Percentiles rank a stretch among this genome's conserved stretches.
Conservation (phyloP, 2,329 filamentous ascomycete genomes). For the Botrytis tulipae region DNA sequence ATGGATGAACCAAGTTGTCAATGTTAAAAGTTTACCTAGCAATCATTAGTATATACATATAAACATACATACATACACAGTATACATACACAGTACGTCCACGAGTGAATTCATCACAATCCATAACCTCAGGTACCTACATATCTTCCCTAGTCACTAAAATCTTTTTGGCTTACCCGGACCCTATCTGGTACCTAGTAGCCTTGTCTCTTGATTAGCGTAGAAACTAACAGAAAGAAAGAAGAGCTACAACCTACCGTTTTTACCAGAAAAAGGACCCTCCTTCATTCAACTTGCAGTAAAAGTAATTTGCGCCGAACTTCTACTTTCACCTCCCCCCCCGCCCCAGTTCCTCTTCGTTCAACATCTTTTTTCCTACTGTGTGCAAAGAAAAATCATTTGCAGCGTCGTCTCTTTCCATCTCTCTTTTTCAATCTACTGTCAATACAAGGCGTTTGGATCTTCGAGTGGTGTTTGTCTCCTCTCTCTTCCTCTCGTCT, state of each 20-base stretch:
- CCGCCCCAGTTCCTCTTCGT: conserved; percentile 12
- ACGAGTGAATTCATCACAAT: not conserved
- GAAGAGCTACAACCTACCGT: not conserved
- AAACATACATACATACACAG: too few relatives aligned
- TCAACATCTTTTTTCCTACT: conserved; percentile 12
- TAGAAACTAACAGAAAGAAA: conserved; percentile 17
- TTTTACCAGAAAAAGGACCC: conserved; percentile 11
- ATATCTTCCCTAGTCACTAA: not conserved
- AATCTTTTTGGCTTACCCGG: not conserved
- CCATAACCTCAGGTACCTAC: not conserved
- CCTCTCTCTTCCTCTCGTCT: conserved; percentile 35
- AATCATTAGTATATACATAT: too few relatives aligned
- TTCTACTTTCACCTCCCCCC: conserved; percentile 16
- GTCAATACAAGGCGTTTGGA: conserved; percentile 28
- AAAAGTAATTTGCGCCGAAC: conserved; percentile 15
- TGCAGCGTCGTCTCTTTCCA: conserved; percentile 17
- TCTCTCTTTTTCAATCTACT: conserved; percentile 17
- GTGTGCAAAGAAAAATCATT: conserved; percentile 10
- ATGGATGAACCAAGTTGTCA: not conserved
- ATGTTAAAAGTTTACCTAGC: too few relatives aligned
- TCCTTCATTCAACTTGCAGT: conserved; percentile 1
- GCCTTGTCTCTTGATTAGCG: conserved; percentile 9
- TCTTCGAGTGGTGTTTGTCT: conserved; percentile 37
- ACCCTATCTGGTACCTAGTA: not conserved
- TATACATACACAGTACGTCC: too few relatives aligned